Conservation (phyloP, 208 protist species). For the Leishmania aethiopica region DNA sequence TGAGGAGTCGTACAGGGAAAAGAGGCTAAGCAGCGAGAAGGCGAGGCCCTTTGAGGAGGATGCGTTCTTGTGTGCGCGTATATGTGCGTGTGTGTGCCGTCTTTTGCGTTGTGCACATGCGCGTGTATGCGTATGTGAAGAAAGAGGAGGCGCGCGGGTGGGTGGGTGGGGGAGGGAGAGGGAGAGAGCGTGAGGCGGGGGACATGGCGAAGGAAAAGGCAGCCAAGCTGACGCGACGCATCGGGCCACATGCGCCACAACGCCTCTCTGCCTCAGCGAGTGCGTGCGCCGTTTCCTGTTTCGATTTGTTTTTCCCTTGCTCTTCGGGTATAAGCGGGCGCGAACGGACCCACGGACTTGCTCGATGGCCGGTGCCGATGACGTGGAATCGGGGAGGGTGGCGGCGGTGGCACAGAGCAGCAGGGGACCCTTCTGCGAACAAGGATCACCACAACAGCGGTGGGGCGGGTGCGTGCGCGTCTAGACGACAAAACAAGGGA, state of each 20-base stretch:
- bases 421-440: neutral
- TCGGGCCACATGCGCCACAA: neutral
- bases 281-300: neutral
- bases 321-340: neutral
- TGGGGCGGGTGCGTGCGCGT: neutral
- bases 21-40: neutral
- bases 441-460: neutral
- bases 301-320: neutral
- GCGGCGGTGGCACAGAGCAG: neutral
- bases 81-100: neutral
- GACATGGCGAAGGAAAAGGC: constrained; percentile 12
- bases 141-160: neutral
- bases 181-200: too few species aligned
- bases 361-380: neutral
- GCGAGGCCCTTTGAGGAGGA: neutral
- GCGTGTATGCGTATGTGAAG: neutral
- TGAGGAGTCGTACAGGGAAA: neutral
- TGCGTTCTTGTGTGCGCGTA: neutral
- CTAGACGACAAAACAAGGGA: neutral
- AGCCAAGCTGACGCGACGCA: neutral
- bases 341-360: neutral
- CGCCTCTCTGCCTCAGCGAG: neutral
- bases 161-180: too few species aligned
- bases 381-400: neutral
- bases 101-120: neutral